phyloP scores from a whole-genome alignment of 108 stramenopile genomes.

The Mediolabrus comicus region DNA sequence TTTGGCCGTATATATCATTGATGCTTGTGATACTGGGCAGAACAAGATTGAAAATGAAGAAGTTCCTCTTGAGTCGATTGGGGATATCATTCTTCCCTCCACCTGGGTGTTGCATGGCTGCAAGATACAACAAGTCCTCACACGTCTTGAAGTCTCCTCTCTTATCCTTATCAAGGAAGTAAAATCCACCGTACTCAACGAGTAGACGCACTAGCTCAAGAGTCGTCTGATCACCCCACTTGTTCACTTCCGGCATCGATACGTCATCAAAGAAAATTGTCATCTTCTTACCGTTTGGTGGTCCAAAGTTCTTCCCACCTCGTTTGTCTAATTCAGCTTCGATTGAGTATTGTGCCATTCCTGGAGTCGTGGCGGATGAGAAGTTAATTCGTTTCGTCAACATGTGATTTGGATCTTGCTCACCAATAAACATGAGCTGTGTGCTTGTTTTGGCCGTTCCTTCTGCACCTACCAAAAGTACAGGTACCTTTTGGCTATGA shows the following conservation, averaged over 20 bases:
- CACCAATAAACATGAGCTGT: slow-evolving; percentile 81
- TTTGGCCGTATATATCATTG: slow-evolving; percentile 94
- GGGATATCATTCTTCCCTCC: slow-evolving; percentile 92
- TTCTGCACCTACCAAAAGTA: slow-evolving; percentile 86
- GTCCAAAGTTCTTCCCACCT: slow-evolving; percentile 90
- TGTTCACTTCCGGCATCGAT: slow-evolving; percentile 90
- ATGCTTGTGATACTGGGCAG: slow-evolving; percentile 87
- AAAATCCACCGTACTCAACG: slow-evolving; percentile 84
- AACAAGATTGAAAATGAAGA: slow-evolving; percentile 90
- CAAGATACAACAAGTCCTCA: slow-evolving; percentile 86
- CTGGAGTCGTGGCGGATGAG: slow-evolving; percentile 86
- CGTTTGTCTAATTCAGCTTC: slow-evolving; percentile 91
- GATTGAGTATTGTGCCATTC: slow-evolving; percentile 86
- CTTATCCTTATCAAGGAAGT: slow-evolving; percentile 92
- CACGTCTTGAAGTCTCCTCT: slow-evolving; percentile 90
- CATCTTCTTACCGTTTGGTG: slow-evolving; percentile 90
- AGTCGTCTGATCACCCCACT: slow-evolving; percentile 93
- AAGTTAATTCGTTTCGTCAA: slow-evolving; percentile 86
- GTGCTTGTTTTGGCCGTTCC: slow-evolving; percentile 93
- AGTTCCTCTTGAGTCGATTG: slow-evolving; percentile 89
- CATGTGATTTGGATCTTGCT: slow-evolving; percentile 65
- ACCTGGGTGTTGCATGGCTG: slow-evolving; percentile 91
- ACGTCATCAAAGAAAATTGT: slow-evolving; percentile 92
- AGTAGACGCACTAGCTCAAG: slow-evolving; percentile 85
- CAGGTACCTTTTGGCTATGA: slow-evolving; percentile 67